These are phyloP conservation scores for Amphirosellinia nigrospora DNA, from an alignment of 495 filamentous ascomycete genomes.

Conservation along the genomic window DNA sequence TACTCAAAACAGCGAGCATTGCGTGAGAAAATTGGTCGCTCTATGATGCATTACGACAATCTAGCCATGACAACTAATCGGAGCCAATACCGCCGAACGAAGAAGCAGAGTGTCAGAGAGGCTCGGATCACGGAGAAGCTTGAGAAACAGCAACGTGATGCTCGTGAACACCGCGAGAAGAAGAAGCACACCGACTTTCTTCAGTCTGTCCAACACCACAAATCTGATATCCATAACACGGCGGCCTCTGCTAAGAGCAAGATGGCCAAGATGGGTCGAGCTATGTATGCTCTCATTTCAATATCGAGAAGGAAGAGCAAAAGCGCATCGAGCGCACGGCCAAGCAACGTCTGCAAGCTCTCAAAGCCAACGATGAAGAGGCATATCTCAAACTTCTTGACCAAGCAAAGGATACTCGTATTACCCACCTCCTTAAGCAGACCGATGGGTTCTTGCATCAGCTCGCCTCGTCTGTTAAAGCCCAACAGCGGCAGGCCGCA, in stretches of 20 bases:
- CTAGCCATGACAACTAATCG: conserved; percentile 95
- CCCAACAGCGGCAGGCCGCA: conserved; percentile 83
- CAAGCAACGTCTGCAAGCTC: conserved; percentile 97
- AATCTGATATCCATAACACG: conserved; percentile 48
- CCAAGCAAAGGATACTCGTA: conserved; percentile 98
- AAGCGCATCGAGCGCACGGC: conserved; percentile 95
- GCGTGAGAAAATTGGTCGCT: conserved; percentile 81
- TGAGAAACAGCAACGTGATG: conserved; percentile 97
- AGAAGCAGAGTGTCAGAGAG: conserved; percentile 95
- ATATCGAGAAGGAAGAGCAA: conserved; percentile 99
- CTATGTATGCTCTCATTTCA: conserved; percentile 85
- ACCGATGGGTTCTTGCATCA: conserved; percentile 97
- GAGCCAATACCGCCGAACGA: conserved; percentile 85
- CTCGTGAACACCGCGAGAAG: conserved; percentile 90
- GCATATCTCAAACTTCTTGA: conserved; percentile 95
- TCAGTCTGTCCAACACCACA: conserved; percentile 67
- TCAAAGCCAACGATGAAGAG: conserved; percentile 99
- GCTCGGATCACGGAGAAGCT: conserved; percentile 97
- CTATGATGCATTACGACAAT: conserved; percentile 93
- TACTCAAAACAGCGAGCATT: conserved; percentile 84
- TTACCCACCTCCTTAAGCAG: conserved; percentile 92
- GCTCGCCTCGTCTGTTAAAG: conserved; percentile 88
- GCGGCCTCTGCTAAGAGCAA: conserved; percentile 58
- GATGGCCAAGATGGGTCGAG: conserved; percentile 81
- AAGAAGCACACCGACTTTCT: conserved; percentile 94